Evolutionary conservation across 345 rosid species (phyloP), one percentile per base, ranked within the genome.

Genomic region (Nephelium lappaceum): DNA sequence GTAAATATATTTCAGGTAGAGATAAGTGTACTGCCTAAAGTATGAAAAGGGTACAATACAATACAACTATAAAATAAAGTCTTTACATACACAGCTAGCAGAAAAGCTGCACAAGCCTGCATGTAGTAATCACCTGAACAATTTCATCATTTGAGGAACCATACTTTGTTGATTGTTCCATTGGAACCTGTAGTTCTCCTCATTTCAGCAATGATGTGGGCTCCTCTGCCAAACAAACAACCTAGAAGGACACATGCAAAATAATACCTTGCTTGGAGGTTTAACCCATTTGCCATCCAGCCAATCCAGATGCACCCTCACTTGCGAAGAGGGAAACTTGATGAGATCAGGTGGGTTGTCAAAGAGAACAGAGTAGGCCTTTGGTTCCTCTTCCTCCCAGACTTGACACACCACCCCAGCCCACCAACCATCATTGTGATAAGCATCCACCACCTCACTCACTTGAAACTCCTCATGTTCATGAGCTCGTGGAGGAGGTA

Each of bases 121-220:
- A 60, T 43, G 47, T 75, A 24, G 12, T 49, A 64, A 57, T 86
- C 77, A 91, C 97, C 93, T 93, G 95, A 71, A 93, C 92, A 75
- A 91, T 84, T 86, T 91, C 93, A 60, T 91, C 95, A 84, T 87
- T 85, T 21, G 84, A 85, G 53, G 83, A 65, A 11, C 87, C 92
- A 82, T 74, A 79, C 77, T 85, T 91, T 11, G 88, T 82, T 61
- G 85, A 86, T 74, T 88, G 91, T 65, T 93, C 97, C 84, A 82
- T 89, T 3, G 88, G 84, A 81, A 75, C 92, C 92, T 57, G 97
- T 93, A 31, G n/a, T n/a, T n/a, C 93, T 89, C 83, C 95, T 87
- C 88, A 91, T 89, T 77, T 93, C 97, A 85, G 77, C 83, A 68
- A 93, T 84, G 4, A 87, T 79, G 60, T 86, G 88, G 75, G 95